Base-by-base conservation (phyloP, 208 protist species). In the Trypanosoma cruzi region DNA sequence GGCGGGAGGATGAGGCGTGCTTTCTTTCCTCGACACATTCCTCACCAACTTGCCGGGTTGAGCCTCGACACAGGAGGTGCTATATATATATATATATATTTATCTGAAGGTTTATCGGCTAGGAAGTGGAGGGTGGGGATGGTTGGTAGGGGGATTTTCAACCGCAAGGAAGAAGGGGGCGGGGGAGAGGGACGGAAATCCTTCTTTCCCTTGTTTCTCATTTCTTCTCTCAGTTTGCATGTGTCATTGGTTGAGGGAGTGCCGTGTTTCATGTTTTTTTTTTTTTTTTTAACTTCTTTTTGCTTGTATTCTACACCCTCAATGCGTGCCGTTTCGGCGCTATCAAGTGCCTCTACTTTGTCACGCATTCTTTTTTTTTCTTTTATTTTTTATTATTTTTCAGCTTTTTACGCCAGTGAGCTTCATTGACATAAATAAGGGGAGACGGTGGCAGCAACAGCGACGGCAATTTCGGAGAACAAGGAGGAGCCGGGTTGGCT, bases 291-390 rank as follows among this genome's bases (percentile, higher is more conserved):
- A 14, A 3, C 18, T 16, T 14, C 3, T 13, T 2, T 13, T 14
- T 44, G 40, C 11, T 14, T 4, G 11, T 44, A 14, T 44, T 16
- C 40, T 16, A 7, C 18, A 7, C 1, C 18, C 40, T 44, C 8
- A 44, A 7, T 44, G 11, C 18, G 40, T 44, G 8, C 18, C 18
- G 10, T 44, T 44, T 7, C 40, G 40, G 13, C 40, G 40, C 40
- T 44, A 16, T 44, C 40, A 7, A n/a, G 40, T 16, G 1, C 40
- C 8, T 7, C 13, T 44, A 16, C 1, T 44, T 4, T 14, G 1
- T 16, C 18, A 14, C 36, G 36, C 36, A 44, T 44, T 42, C 5
- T 34, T 59, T 63, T 53, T 63, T 54, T 62, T 32, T 64, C 44
- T 11, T 14, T 44, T 44, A 20, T 16, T 44, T 16, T 44, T 26